Conservation (phyloP, 495 filamentous ascomycete species). For the Penicillium longicatenatum region DNA sequence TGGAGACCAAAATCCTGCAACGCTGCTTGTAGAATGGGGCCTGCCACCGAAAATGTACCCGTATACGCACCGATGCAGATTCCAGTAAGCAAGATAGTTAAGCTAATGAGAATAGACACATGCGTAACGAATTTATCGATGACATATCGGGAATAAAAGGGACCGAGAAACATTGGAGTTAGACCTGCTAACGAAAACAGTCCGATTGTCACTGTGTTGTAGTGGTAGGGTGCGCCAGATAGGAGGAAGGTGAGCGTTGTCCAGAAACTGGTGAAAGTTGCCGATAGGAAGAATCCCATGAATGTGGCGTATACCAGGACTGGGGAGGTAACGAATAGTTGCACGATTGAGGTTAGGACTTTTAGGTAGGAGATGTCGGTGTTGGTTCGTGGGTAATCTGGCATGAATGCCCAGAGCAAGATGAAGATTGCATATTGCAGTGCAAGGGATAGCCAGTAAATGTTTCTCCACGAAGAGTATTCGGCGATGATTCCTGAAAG, state of each 20-base stretch:
- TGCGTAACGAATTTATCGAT: conserved; percentile 70
- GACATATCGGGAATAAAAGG: conserved; percentile 67
- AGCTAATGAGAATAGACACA: conserved; percentile 64
- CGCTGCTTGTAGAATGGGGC: conserved; percentile 74
- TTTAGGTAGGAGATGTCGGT: conserved; percentile 59
- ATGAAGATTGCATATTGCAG: conserved; percentile 69
- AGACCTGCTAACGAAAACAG: conserved; percentile 80
- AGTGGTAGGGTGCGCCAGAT: conserved; percentile 66
- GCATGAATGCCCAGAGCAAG: conserved; percentile 73
- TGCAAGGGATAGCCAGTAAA: conserved; percentile 80
- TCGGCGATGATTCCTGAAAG: conserved; percentile 75
- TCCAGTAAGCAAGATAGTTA: conserved; percentile 58
- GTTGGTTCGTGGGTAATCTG: conserved; percentile 78
- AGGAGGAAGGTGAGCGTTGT: conserved; percentile 83
- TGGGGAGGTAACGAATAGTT: conserved; percentile 63
- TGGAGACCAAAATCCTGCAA: conserved; percentile 73
- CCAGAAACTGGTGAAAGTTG: conserved; percentile 74
- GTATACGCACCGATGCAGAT: conserved; percentile 70
- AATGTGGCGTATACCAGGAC: conserved; percentile 68
- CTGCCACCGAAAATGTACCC: conserved; percentile 65
- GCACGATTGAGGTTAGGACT: conserved; percentile 64
- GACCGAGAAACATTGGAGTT: conserved; percentile 63
- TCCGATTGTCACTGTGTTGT: conserved; percentile 66
- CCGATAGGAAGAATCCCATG: conserved; percentile 55
- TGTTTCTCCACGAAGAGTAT: conserved; percentile 69